Evolutionary conservation across 2,329 filamentous ascomycete genomes (phyloP).

Genomic region (Colletotrichum sp.): DNA sequence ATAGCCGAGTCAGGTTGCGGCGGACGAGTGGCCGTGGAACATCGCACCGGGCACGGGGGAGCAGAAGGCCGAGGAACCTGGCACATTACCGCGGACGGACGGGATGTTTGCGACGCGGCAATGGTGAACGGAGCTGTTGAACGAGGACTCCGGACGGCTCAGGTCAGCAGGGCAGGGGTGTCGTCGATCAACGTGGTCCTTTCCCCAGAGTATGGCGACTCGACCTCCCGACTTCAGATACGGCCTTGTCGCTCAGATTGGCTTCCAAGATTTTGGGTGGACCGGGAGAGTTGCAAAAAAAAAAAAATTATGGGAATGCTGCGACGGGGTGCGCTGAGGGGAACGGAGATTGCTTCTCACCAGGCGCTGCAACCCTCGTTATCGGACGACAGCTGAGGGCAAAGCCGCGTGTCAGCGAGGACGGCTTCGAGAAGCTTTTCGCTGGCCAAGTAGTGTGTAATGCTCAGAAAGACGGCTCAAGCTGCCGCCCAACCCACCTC

Average conservation of each 20-base stretch:
- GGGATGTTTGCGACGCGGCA: neutral
- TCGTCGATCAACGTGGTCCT: constrained; percentile 2
- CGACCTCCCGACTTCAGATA: neutral
- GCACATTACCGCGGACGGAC: neutral
- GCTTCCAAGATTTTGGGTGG: constrained; percentile 1
- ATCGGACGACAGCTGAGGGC: neutral
- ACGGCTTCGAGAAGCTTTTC: constrained; percentile 3
- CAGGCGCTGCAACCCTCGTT: neutral
- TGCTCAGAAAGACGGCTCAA: neutral
- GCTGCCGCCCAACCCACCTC: neutral
- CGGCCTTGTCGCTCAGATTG: neutral
- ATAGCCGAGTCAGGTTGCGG: neutral
- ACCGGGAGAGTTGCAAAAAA: neutral
- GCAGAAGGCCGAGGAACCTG: neutral
- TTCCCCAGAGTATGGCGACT: constrained; percentile 1
- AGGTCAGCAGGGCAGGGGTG: neutral
- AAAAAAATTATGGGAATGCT: neutral
- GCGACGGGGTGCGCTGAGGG: neutral
- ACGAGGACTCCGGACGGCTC: neutral
- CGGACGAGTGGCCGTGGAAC: neutral
- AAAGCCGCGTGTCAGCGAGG: neutral
- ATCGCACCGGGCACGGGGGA: neutral
- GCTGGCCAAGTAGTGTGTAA: neutral
- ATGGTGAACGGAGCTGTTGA: neutral
- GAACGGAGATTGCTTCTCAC: neutral